Evolutionary conservation across 78 protist genomes (phyloP), one percentile per base, ranked within the genome.

Genomic region (Dictyostelium purpureum): DNA sequence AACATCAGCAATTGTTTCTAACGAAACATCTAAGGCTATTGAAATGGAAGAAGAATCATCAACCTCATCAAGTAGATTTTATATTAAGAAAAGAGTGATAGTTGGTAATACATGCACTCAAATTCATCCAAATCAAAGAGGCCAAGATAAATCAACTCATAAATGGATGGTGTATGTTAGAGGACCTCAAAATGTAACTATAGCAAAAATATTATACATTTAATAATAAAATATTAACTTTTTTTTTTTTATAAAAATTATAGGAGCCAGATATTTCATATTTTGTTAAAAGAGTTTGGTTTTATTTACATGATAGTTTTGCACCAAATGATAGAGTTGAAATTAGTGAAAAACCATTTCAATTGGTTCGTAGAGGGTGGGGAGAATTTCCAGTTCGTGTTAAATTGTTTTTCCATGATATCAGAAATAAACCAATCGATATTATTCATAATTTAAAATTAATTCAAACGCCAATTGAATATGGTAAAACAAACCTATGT

Each of bases 321-420:
- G 82, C 77, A 59, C 96, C 96, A 11, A 94, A 94, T 52, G 85
- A 94, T 52, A 43, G 67, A 14, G 77, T 94, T 2, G 93, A 88
- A 49, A 31, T 95, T 31, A 21, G 6, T 6, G 56, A 80, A 35
- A 81, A 77, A 54, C 96, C 96, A 28, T 95, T 90, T 42, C 56
- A 89, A 6, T n/a, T 95, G 12, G n/a, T 80, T 7, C 24, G 95
- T 47, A 42, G 92, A 7, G 96, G 96, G 4, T 95, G 95, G 94
- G 96, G 96, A 12, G 96, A 95, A n/a, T 95, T 95, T 40, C 95
- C 96, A 24, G 38, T 95, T 6, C 28, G 94, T 6, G 57, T 89
- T 31, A 91, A 83, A 43, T 56, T 95, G 7, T 88, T 87, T 70
- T 94, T 94, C 52, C 67, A 73, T 18, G 94, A 94, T 18, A 18